Evolutionary conservation across 1,284 basidiomycete species (phyloP).

Genomic region (Cutaneotrichosporon sp.): DNA sequence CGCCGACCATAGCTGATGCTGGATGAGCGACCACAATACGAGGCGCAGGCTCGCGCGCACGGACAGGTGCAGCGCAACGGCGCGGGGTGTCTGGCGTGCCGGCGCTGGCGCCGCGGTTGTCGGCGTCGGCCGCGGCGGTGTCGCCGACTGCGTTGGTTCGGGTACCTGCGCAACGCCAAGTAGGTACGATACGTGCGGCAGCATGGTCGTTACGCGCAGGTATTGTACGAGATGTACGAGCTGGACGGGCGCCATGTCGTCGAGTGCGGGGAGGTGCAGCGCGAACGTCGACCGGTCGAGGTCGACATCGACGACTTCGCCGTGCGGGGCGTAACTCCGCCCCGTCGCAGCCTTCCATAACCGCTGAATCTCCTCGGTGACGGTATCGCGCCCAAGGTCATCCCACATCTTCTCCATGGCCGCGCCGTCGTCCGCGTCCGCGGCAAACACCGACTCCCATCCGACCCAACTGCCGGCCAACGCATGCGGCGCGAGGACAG

Average conservation of each 20-base stretch:
- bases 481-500: constrained; percentile 27
- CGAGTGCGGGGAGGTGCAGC: constrained; percentile 33
- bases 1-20: constrained; percentile 31
- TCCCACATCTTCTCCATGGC: constrained; percentile 20
- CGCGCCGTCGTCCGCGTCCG: constrained; percentile 12
- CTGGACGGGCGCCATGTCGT: constrained; percentile 25
- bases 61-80: background rate
- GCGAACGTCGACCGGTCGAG: constrained; percentile 24
- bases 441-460: constrained; percentile 32
- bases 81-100: background rate
- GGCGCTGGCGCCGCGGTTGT: background rate
- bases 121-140: constrained; percentile 9
- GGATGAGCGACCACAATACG: constrained; percentile 20
- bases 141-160: background rate
- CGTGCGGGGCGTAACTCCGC: constrained; percentile 14
- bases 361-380: constrained; percentile 19
- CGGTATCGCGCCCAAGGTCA: constrained; percentile 7
- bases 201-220: constrained; percentile 32
- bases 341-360: constrained; percentile 27
- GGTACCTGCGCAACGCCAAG: constrained; percentile 8
- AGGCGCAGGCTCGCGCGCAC: background rate
- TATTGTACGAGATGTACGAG: constrained; percentile 34
- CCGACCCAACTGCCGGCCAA: constrained; percentile 12
- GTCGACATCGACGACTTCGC: constrained; percentile 30
- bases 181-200: constrained; percentile 23